Percentiles rank a stretch among this genome's conserved stretches.
Conservation (phyloP, 768 basidiomycete genomes). For the Suillus decipiens region DNA sequence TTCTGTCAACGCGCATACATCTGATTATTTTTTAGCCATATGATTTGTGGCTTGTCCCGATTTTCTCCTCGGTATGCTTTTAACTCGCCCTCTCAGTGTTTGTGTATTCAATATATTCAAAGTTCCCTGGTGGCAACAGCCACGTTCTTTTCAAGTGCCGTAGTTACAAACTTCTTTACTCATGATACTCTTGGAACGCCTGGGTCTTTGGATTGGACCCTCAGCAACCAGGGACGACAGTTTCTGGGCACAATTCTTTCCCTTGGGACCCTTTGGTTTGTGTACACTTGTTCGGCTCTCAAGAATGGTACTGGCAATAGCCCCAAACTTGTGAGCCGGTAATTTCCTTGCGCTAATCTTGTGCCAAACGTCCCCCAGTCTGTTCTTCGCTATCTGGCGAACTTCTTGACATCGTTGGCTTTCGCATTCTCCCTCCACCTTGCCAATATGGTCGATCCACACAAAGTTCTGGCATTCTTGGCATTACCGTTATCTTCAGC, state of each 20-base stretch:
- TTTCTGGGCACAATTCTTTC: conserved; percentile 26
- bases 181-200: conserved; percentile 37
- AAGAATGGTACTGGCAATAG: neutral
- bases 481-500: conserved; percentile 47
- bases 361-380: conserved; percentile 12
- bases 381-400: conserved; percentile 41
- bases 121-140: conserved; percentile 58
- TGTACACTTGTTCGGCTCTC: neutral
- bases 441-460: conserved; percentile 52
- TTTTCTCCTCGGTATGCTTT: conserved; percentile 51
- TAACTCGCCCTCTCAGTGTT: conserved; percentile 1
- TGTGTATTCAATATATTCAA: conserved; percentile 11
- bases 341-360: neutral
- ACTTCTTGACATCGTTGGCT: conserved; percentile 44
- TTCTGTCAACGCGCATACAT: neutral
- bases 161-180: conserved; percentile 43
- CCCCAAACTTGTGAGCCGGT: neutral
- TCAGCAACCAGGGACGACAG: conserved; percentile 31
- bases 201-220: conserved; percentile 40
- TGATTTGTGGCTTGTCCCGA: conserved; percentile 61
- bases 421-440: conserved; percentile 58
- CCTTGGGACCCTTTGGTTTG: conserved; percentile 9
- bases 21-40: conserved; percentile 45
- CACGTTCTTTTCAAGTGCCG: conserved; percentile 52
- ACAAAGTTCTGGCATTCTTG: conserved; percentile 53